Conservation (phyloP, 139 green algal genomes). For the Coelastrella sp. region DNA sequence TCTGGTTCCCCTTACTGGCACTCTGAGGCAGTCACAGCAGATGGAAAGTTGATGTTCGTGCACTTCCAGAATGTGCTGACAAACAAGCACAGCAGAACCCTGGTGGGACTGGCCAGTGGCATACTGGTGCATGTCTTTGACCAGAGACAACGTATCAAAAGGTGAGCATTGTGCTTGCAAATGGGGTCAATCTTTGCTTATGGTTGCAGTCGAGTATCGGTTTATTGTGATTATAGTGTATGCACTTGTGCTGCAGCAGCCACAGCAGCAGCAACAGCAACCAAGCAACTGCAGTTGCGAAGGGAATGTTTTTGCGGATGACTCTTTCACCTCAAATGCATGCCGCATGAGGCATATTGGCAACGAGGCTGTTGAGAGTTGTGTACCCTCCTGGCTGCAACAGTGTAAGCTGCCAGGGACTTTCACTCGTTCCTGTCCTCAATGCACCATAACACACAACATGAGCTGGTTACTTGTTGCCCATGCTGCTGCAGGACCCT, state of each 20-base stretch:
- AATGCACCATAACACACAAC: background rate
- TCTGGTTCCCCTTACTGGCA: constrained; percentile 35
- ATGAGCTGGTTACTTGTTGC: background rate
- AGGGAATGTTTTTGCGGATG: too few relatives aligned
- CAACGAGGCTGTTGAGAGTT: too few relatives aligned
- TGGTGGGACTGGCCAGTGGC: constrained; percentile 25
- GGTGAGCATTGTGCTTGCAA: too few relatives aligned
- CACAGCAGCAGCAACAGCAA: too few relatives aligned
- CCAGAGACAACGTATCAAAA: constrained; percentile 14
- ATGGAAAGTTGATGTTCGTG: constrained; percentile 41
- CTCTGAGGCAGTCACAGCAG: constrained; percentile 25
- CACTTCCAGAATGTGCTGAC: constrained; percentile 50
- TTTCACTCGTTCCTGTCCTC: background rate
- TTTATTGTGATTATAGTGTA: too few relatives aligned
- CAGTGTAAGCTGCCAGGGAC: background rate
- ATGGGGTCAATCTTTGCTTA: too few relatives aligned
- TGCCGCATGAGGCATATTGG: too few relatives aligned
- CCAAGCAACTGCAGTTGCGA: too few relatives aligned
- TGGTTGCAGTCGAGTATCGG: too few relatives aligned
- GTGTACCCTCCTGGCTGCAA: background rate
- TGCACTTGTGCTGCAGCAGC: too few relatives aligned
- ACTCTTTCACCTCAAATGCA: too few relatives aligned
- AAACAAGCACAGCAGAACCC: background rate
- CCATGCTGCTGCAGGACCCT: constrained; percentile 20
- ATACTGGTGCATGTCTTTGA: constrained; percentile 47